phyloP scores from a whole-genome alignment of 768 basidiomycete genomes.

The Naganishia kalamii region DNA sequence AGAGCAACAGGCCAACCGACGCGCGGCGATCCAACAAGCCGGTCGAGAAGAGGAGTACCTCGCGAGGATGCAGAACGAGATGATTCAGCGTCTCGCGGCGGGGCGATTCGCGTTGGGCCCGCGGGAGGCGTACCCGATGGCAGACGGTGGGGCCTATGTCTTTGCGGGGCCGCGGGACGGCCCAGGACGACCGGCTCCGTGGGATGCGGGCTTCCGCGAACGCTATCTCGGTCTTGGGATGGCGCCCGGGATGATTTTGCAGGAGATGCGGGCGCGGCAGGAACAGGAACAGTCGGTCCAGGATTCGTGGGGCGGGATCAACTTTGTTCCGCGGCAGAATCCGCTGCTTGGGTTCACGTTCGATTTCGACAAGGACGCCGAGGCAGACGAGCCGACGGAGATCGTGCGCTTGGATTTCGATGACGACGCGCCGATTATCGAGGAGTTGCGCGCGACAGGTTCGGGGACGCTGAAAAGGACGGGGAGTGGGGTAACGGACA shows the following conservation, averaged over 20 bases:
- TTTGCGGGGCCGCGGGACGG: too few relatives aligned
- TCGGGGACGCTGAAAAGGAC: background rate
- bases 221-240: too few relatives aligned
- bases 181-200: too few relatives aligned
- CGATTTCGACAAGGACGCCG: slow-evolving; percentile 32
- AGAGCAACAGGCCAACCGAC: background rate
- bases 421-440: slow-evolving; percentile 29
- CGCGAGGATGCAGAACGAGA: too few relatives aligned
- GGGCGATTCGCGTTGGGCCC: too few relatives aligned
- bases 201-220: too few relatives aligned
- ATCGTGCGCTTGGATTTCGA: slow-evolving; percentile 29
- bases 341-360: slow-evolving; percentile 25
- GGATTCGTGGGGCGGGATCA: slow-evolving; percentile 27
- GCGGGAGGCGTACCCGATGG: too few relatives aligned
- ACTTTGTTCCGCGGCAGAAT: slow-evolving; percentile 19
- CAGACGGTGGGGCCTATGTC: too few relatives aligned
- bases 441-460: slow-evolving; percentile 6
- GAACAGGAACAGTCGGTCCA: slow-evolving; percentile 22
- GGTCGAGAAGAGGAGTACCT: too few relatives aligned
- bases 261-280: background rate
- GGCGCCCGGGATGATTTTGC: too few relatives aligned
- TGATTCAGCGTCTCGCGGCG: too few relatives aligned
- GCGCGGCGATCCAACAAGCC: background rate
- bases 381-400: slow-evolving; percentile 27
- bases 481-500: background rate